phyloP scores from a whole-genome alignment of 2,329 filamentous ascomycete species.

The Aspergillus awamori region DNA sequence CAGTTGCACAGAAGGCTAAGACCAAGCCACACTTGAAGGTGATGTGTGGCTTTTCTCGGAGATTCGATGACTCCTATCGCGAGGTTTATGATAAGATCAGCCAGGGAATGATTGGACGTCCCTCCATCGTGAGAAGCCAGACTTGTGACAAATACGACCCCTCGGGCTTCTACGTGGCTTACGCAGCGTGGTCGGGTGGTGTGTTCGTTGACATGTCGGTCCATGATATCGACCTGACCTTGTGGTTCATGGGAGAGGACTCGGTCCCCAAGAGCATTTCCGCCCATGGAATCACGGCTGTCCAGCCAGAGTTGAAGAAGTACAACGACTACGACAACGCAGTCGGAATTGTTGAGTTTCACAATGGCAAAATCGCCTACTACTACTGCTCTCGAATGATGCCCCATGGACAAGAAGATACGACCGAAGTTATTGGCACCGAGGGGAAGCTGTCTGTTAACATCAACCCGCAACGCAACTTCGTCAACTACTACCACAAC shows the following conservation, averaged over 20 bases:
- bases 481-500: constrained; percentile 59
- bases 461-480: constrained; percentile 57
- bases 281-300: constrained; percentile 60
- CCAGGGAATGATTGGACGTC: constrained; percentile 60
- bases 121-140: constrained; percentile 63
- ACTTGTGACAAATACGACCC: constrained; percentile 68
- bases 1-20: constrained; percentile 59
- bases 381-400: constrained; percentile 68
- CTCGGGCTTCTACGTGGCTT: constrained; percentile 67
- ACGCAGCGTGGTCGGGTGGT: constrained; percentile 65
- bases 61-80: constrained; percentile 67
- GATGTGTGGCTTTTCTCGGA: constrained; percentile 67
- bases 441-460: constrained; percentile 66
- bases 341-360: constrained; percentile 67
- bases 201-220: constrained; percentile 72
- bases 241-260: constrained; percentile 65
- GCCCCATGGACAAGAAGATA: constrained; percentile 67
- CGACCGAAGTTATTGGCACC: constrained; percentile 68
- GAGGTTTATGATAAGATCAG: constrained; percentile 58
- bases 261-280: constrained; percentile 57
- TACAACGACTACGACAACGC: constrained; percentile 65
- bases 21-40: constrained; percentile 63
- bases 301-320: constrained; percentile 59
- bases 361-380: constrained; percentile 64
- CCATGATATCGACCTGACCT: constrained; percentile 67